phyloP scores from a whole-genome alignment of 257 asterid species.

The Lavandula angustifolia region DNA sequence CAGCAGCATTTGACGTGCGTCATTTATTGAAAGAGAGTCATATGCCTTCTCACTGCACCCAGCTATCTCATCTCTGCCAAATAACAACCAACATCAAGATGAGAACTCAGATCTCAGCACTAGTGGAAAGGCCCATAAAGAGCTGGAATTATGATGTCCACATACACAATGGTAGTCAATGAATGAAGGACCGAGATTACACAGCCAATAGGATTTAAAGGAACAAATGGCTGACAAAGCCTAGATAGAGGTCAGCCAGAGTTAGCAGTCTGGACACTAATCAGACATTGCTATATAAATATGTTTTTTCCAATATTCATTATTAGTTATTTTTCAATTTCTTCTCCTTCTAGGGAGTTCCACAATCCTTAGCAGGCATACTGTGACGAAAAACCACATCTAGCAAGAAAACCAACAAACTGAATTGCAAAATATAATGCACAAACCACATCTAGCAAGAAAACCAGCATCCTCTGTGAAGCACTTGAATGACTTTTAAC shows the following conservation, averaged over 20 bases:
- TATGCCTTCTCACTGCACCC: conserved; percentile 97
- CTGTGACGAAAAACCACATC: not conserved
- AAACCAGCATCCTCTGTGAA: not conserved
- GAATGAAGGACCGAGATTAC: not conserved
- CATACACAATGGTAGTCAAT: not conserved
- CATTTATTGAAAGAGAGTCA: conserved; percentile 68
- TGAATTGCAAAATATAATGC: not conserved
- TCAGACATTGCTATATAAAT: too few species aligned
- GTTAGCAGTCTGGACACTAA: not conserved
- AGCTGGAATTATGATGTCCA: not conserved
- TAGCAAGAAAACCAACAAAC: not conserved
- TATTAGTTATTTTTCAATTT: not conserved
- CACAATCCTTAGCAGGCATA: not conserved
- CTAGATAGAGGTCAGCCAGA: not conserved
- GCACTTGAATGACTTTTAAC: not conserved
- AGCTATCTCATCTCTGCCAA: conserved; percentile 87
- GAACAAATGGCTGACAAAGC: not conserved
- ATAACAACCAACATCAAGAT: conserved; percentile 26
- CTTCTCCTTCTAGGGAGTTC: not conserved
- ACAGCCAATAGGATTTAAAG: not conserved
- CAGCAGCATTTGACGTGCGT: conserved; percentile 66
- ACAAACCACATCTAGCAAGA: too few species aligned
- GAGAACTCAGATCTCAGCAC: not conserved
- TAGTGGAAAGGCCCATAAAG: not conserved
- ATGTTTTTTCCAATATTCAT: not conserved